Percentiles rank a stretch among this genome's conserved stretches.
Conservation (phyloP, 1,284 basidiomycete species). For the Ustilago loliicola region DNA sequence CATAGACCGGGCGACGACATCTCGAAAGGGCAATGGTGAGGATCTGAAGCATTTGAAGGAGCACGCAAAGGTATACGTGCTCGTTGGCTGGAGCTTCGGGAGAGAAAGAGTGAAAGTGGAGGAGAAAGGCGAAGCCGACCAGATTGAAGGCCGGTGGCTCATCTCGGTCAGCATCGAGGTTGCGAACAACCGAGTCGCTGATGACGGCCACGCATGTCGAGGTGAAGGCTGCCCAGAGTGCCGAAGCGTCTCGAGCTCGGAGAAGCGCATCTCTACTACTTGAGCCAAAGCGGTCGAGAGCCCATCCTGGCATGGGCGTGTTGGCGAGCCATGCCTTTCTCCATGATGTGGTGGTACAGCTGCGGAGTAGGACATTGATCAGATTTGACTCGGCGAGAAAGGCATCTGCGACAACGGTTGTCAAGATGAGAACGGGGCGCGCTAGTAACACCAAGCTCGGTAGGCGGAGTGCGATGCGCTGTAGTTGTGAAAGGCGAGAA, state of each 20-base stretch:
- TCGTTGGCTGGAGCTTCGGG: constrained; percentile 55
- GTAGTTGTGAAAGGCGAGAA: constrained; percentile 27
- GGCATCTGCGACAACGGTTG: constrained; percentile 41
- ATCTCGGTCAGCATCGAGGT: constrained; percentile 54
- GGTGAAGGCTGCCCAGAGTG: constrained; percentile 53
- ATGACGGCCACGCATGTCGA: constrained; percentile 47
- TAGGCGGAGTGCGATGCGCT: constrained; percentile 54
- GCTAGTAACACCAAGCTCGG: constrained; percentile 55
- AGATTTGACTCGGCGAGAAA: constrained; percentile 30
- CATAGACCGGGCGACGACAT: constrained; percentile 40
- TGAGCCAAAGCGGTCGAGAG: constrained; percentile 34
- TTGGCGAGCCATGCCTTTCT: constrained; percentile 46
- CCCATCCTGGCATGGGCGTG: constrained; percentile 42
- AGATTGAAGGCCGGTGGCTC: constrained; percentile 65
- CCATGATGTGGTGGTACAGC: constrained; percentile 24
- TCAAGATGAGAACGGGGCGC: constrained; percentile 45
- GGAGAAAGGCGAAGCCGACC: constrained; percentile 61
- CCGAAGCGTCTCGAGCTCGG: constrained; percentile 44
- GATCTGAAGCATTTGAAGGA: constrained; percentile 61
- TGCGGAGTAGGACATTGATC: constrained; percentile 19
- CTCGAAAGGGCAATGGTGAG: constrained; percentile 34
- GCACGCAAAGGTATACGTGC: constrained; percentile 63
- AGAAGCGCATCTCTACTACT: constrained; percentile 38
- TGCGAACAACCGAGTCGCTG: constrained; percentile 50
- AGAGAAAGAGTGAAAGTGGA: constrained; percentile 59